Evolutionary conservation across 345 rosid genomes (phyloP), one percentile per base, ranked within the genome.

Genomic region (Capsella bursapastoris): DNA sequence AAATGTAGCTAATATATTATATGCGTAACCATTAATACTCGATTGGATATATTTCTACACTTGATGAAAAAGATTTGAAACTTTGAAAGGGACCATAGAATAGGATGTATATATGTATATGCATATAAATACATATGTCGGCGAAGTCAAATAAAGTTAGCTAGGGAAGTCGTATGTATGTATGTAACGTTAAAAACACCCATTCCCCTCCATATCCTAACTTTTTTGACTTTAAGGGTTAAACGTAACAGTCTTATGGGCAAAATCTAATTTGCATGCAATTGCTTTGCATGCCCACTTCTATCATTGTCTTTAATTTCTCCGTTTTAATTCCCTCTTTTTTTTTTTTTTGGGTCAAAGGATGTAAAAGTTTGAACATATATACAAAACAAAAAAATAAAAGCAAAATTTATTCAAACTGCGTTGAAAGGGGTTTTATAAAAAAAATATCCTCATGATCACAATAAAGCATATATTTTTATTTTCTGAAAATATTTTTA

Each of bases 101-200:
- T 43, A 72, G 44, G 22, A 67, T 32, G 11, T 25, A 18, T 43
- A 62, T 31, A 44, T 43, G n/a, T 18, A 28, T 55, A 8, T 32
- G 1, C 7, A 29, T 29, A 29, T 37, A 37, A 22, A 22, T 37
- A 64, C 15, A 48, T 48, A 38, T 66, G 78, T 74, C 68, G 68
- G 79, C 73, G 18, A 75, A 59, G 78, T 67, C 73, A 68, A 74
- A 37, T 44, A 66, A 51, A 59, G 68, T 31, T 50, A 32, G 72
- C 47, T 6, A 38, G 32, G 22, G 13, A 66, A 66, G 44, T 40
- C 47, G 73, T 8, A 34, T 34, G 37, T 31, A 74, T 14, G 59
- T 31, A 74, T 14, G 59, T 25, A 50, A 52, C 3, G 71, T 43
- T 61, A 44, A 34, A 65, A 25, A 27, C 31, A 51, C 79, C 49